Base-by-base conservation (phyloP, 768 basidiomycete genomes). In the Solioccasus polychromus region DNA sequence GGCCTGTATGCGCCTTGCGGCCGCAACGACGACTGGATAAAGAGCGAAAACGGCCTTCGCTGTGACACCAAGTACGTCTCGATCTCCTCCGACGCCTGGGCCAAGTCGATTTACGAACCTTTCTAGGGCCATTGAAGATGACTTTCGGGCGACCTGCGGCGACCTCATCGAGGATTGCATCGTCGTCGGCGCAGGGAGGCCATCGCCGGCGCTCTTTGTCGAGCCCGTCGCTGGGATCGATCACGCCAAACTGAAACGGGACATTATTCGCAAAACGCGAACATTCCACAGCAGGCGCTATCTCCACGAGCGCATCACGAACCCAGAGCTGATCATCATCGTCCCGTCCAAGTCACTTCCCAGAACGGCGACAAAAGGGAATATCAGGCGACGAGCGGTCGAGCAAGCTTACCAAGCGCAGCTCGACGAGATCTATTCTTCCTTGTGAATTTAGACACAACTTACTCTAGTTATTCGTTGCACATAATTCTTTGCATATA, bases 11-110 rank as follows among this genome's bases (percentile, higher is more conserved):
- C 79, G 36, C 85, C 76, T 50, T 77, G 82, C 29, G 88, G 87
- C 20, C 78, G 88, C 32, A 79, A 87, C 49, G 87, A 90, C 54
- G 87, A 90, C 64, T 88, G 87, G 88, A 89, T 90, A 63, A 90
- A 89, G 69, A 82, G 81, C 30, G 83, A 86, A 59, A 85, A 79
- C 59, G 82, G 85, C 58, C 68, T 88, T 50, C 77, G 87, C 41
- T 88, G 87, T 57, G 87, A 90, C 57, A 88, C 88, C 39, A 82
- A 79, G 75, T 77, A 66, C 25, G 72, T 70, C 24, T 8, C 34
- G 8, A 11, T 7, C 30, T 23, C 39, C 26, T 23, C 18, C 22
- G 12, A 5, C 14, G 19, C 2, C 37, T 19, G 15, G 34, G 28
- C 25, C 36, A 18, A 23, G 30, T 40, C 44, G 32, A 46, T 39